Base-by-base conservation (phyloP, 441 rosid species). In the Flueggea neowawraea region DNA sequence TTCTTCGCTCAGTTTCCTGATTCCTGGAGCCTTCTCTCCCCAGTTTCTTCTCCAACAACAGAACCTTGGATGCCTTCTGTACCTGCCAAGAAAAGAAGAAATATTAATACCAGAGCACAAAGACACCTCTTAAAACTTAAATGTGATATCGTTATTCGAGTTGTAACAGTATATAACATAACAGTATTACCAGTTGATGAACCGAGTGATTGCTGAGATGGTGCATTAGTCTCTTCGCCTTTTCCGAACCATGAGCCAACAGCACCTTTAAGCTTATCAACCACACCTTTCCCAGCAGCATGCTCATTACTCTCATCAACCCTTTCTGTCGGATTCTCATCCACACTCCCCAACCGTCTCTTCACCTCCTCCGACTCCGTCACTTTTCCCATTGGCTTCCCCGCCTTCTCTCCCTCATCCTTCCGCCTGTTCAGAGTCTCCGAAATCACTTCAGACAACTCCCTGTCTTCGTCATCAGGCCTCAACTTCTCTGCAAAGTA, bases 391-490 rank as follows among this genome's bases (percentile, higher is more conserved):
- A 48, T 67, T 43, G 73, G 66, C 74, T 60, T 68, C 11, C 60
- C 17, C 60, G 47, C 69, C 55, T 64, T 59, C 10, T 54, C 69
- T 0, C 60, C 28, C 4, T n/a, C n/a, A n/a, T 61, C 68, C 57
- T 71, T 80, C 60, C 54, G 67, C 57, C 52, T 72, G 22, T 70
- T 73, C 62, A 83, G 73, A 31, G 81, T 75, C 62, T 76, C 88
- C 0, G 85, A 54, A 12, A 90, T 87, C 55, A 83, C 66, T 52
- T 86, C 86, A 3, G 92, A 77, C 8, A 87, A 70, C 0, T 93
- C 95, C 70, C 50, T 83, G 57, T 89, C 93, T 53, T 79, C 96
- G 17, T 87, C 96, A n/a, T 91, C 82, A 3, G 92, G 87, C 78
- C 13, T 84, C 55, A 88, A 52, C 58, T 84, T 89, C 69, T 81